Base-by-base conservation (phyloP, 805 yeast species). In the Wickerhamomyces ciferrii region DNA sequence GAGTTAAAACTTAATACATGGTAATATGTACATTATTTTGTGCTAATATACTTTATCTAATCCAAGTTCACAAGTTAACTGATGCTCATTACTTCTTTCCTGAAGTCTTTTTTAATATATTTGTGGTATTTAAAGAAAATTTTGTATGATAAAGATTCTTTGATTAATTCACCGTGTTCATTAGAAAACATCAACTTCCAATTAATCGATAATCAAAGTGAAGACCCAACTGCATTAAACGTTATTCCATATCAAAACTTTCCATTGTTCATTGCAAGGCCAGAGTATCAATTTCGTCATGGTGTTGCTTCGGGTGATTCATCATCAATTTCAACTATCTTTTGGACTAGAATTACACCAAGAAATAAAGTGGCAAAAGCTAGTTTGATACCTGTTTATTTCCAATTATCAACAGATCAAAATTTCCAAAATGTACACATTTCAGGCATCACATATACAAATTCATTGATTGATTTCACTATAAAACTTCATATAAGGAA, bases 241-340 rank as follows among this genome's bases (percentile, higher is more conserved):
- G n/a, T 17, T 5, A 9, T 4, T 8, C 18, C 37, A 15, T 35
- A 35, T 19, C 38, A 35, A 35, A 35, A 35, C 14, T 35, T 35
- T 24, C 38, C 38, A 4, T 19, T 35, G 18, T 35, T 35, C 13
- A 35, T 35, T 11, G 38, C 38, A 5, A 35, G 23, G 18, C 38
- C 38, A 6, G 18, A 27, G 2, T 43, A 43, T 29, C 3, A 4
- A 13, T 43, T 43, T 43, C 14, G 15, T 5, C 36, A 43, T 29
- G 41, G 45, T 27, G 37, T 36, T 17, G 36, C 41, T 5, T 43
- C 45, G 14, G 45, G 45, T 19, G 45, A 43, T 29, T 41, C 45
- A 2, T 27, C 39, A 8, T 9, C 25, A 6, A 11, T 15, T 10
- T 36, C 45, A 2, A 15, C 39, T 1, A 43, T 43, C n/a, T 18